phyloP scores from a whole-genome alignment of 495 filamentous ascomycete genomes.

The Hypoxylon intermedium region DNA sequence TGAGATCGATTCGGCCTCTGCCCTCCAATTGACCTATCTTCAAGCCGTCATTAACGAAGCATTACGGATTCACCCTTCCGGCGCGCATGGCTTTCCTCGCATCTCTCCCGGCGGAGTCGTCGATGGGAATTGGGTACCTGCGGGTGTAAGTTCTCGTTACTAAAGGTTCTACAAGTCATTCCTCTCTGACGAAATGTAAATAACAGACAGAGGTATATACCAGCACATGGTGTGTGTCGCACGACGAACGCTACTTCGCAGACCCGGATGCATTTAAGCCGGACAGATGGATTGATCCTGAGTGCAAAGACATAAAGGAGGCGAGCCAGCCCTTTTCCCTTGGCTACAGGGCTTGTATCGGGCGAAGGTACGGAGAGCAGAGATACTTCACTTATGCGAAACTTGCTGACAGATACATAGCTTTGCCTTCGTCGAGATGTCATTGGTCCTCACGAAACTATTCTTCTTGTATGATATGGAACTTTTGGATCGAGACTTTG shows the following conservation, averaged over 20 bases:
- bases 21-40: slow-evolving; percentile 45
- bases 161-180: neutral
- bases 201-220: slow-evolving; percentile 48
- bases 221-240: slow-evolving; percentile 43
- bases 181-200: neutral
- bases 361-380: slow-evolving; percentile 14
- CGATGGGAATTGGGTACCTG: slow-evolving; percentile 41
- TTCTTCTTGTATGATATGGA: slow-evolving; percentile 47
- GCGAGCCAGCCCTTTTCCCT: slow-evolving; percentile 41
- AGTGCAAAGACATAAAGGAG: slow-evolving; percentile 44
- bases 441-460: slow-evolving; percentile 43
- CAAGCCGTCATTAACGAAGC: slow-evolving; percentile 54
- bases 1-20: slow-evolving; percentile 42
- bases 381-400: neutral
- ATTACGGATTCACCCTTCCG: slow-evolving; percentile 47
- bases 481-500: slow-evolving; percentile 41
- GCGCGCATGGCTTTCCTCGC: slow-evolving; percentile 38
- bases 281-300: slow-evolving; percentile 47
- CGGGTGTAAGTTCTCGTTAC: slow-evolving; percentile 43
- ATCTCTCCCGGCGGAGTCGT: slow-evolving; percentile 41
- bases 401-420: slow-evolving; percentile 5
- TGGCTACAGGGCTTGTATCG: slow-evolving; percentile 41
- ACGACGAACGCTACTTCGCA: slow-evolving; percentile 41
- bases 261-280: slow-evolving; percentile 43
- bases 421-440: slow-evolving; percentile 47